A percentile compares a stretch with the other conserved stretches of the same genome.
Evolutionary conservation across 345 rosid species (phyloP).

Genomic region (Salix purpurea): DNA sequence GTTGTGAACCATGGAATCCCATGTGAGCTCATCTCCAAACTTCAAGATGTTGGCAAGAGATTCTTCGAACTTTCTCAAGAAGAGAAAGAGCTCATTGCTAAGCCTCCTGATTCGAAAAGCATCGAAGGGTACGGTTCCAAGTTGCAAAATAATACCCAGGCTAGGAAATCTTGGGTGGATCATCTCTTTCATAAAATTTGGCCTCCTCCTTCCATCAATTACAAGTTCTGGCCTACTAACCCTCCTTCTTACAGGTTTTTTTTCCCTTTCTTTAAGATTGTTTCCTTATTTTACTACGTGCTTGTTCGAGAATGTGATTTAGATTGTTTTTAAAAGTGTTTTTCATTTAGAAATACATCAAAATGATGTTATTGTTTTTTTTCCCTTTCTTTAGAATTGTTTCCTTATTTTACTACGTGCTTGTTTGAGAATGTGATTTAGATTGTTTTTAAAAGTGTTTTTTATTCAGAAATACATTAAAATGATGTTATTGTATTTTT

Average conservation of each 20-base stretch:
- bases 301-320: no score
- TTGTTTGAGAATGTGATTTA: no score
- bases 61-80: not conserved
- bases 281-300: no score
- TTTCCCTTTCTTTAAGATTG: no score
- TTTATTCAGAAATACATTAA: no score
- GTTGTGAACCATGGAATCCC: not conserved
- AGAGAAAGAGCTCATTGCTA: not conserved
- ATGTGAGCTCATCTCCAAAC: not conserved
- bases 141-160: constrained; percentile 46
- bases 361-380: no score
- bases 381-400: no score
- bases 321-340: no score
- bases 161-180: constrained; percentile 72
- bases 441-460: no score
- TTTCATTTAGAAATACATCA: no score
- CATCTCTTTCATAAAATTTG: constrained; percentile 76
- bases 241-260: constrained; percentile 69
- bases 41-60: not conserved
- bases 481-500: no score
- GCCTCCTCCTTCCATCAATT: constrained; percentile 59
- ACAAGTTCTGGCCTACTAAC: constrained; percentile 67
- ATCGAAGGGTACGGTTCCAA: constrained; percentile 56
- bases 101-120: not conserved
- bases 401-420: no score